Base-by-base conservation (phyloP, 2,329 filamentous ascomycete genomes). In the Hortaea sp. region DNA sequence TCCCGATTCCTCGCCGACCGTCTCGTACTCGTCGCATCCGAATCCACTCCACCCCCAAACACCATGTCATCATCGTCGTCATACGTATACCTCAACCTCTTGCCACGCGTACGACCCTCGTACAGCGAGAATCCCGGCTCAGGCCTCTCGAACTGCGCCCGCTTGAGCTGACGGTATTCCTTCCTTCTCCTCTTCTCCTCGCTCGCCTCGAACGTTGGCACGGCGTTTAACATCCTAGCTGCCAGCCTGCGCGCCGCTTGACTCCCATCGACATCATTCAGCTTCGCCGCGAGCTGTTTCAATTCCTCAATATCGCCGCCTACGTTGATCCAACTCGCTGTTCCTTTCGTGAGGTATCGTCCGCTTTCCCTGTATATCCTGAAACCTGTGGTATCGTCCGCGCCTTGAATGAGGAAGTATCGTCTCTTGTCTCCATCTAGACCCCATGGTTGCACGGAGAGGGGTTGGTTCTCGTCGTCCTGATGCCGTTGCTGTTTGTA, bases 151-250 rank as follows among this genome's bases (percentile, higher is more conserved):
- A 97, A 97, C 49, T 85, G 83, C 50, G 90, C 86, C 61, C 90
- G 90, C 52, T 87, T 86, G 57, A 81, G 76, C 62, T 87, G 79
- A 11, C 92, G 83, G 60, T 98, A 97, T 59, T 98, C 92, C 48
- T 92, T 84, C 39, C 89, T 84, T 66, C 83, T 88, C 46, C 92
- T 86, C 77, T 95, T 97, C 85, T 94, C 88, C 67, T 97, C 89
- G 5, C 88, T 89, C 32, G 85, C 87, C 66, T 97, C 90, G 57
- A 98, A 95, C 31, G 88, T 81, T 31, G 89, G 87, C 31, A 97
- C 78, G 7, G 88, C 89, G 44, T 79, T 77, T 32, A 75, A 66
- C 59, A 98, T 94, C 64, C 82, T 85, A 56, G 84, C 79, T 49
- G 84, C 81, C 31, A 97, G 74, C 49, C 81, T 79, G 59, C 80